phyloP scores from a whole-genome alignment of 2,329 filamentous ascomycete genomes.

The Geosmithia morbida region DNA sequence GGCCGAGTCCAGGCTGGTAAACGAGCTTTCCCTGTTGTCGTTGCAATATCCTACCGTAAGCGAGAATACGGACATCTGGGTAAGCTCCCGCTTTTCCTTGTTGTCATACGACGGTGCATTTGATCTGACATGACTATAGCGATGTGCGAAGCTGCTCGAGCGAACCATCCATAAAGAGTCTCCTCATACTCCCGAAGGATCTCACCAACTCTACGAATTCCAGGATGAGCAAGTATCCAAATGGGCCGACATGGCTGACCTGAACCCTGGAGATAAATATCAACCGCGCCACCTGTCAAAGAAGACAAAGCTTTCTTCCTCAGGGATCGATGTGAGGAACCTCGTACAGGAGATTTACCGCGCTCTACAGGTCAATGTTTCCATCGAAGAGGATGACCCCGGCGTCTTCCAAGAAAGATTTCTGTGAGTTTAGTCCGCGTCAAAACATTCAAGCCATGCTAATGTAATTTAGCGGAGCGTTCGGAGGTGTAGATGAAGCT shows the following conservation, averaged over 20 bases:
- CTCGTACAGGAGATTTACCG: neutral
- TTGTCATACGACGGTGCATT: neutral
- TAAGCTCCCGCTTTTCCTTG: constrained; percentile 10
- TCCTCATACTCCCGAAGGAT: constrained; percentile 9
- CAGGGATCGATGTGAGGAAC: neutral
- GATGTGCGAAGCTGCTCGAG: constrained; percentile 12
- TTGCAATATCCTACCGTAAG: constrained; percentile 14
- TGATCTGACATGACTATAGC: constrained; percentile 11
- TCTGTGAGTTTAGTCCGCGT: neutral
- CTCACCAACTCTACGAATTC: constrained; percentile 13
- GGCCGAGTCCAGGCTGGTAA: constrained; percentile 25
- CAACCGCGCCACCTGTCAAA: neutral
- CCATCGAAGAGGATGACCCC: neutral
- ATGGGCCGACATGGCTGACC: constrained; percentile 12
- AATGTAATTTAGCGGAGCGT: constrained; percentile 16
- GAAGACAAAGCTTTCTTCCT: neutral
- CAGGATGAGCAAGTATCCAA: constrained; percentile 12
- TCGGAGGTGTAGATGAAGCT: constrained; percentile 29
- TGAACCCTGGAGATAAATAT: constrained; percentile 5
- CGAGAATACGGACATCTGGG: constrained; percentile 25
- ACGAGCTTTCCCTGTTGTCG: constrained; percentile 22
- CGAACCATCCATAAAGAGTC: constrained; percentile 9
- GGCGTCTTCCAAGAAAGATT: neutral
- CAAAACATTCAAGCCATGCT: neutral
- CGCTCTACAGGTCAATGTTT: neutral